Base-by-base conservation (phyloP, 768 basidiomycete species). In the Hypholoma fasciculare region DNA sequence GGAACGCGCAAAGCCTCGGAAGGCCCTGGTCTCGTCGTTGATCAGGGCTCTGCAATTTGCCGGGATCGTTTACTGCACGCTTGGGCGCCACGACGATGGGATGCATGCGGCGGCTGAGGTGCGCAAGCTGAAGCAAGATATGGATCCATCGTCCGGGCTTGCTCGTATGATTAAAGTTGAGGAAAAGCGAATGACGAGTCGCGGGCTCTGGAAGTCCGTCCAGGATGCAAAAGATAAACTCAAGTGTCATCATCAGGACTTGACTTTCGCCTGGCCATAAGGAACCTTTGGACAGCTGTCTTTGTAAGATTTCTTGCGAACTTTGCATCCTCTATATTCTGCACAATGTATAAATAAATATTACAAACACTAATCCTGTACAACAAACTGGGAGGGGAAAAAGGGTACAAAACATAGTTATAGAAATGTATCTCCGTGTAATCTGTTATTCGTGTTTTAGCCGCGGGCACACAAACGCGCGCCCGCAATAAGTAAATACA, bases 61-160 rank as follows among this genome's bases (percentile, higher is more conserved):
- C 0, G 40, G 54, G 17, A 14, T 54, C 7, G 13, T 30, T 19
- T 54, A 30, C 12, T 54, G 54, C 20, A 54, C 54, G 19, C 34
- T 54, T 36, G 54, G 44, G 14, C 44, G 43, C 3, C 54, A 54
- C 19, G 54, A 54, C 9, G 54, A 54, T 17, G 54, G 54, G 6
- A n/a, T 38, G 5, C 43, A 12, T 38, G 54, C 54, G 11, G 54
- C 20, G 6, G 11, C 30, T 5, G 54, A 54, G 19, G 27, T 47
- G 30, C 16, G 13, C 17, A 43, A 48, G 16, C 43, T 54, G 5
- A 42, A 19, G 26, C 19, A 30, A 4, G 26, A 5, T 17, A 26
- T 54, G 7, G 43, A 14, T 2, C 13, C 40, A 14, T 54, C 40
- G 9, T 26, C 52, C 27, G 52, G 26, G 13, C 52, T 54, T 9